Evolutionary conservation across 1,284 basidiomycete genomes (phyloP), one percentile per base, ranked within the genome.

Genomic region (Tilletia walkeri): DNA sequence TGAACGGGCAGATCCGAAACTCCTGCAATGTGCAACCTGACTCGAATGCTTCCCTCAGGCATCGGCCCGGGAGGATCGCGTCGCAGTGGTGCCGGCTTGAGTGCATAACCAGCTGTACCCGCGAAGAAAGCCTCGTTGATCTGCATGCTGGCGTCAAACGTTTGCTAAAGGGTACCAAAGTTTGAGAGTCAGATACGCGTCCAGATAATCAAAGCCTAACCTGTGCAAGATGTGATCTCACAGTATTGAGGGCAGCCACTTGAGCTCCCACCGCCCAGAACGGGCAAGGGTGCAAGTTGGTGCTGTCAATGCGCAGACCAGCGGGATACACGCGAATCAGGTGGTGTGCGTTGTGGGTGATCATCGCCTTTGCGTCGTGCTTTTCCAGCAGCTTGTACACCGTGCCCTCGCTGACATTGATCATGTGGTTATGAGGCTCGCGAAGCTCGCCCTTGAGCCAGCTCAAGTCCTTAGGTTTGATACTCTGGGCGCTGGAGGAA

Each of bases 101-200:
- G 81, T 0, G 88, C 87, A 86, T 87, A 90, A 0, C 89, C 89
- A 3, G 84, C 79, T 1, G 86, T 88, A 0, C 88, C 89, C 0
- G 86, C 86, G 76, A 90, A 90, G 85, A 90, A 86, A 0, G 86
- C 89, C 77, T 89, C 89, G 73, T 89, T 89, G 48, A 90, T 78
- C 67, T 85, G 84, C 68, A 84, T 75, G 36, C 77, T 76, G 16
- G 68, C 67, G 68, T 80, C 80, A 68, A 78, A 82, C 1, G 75
- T 78, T 39, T 49, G 45, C 10, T 12, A 39, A 39, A 39, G 38
- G 34, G 5, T 18, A 3, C 41, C 9, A 45, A 14, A 45, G 4
- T 39, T 18, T 34, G 24, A 24, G 10, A 61, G 30, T 61, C 56
- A 61, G 56, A 1, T 5, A 61, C 14, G 41, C 14, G 9, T 45